Percentiles rank a stretch among this genome's conserved stretches.
Evolutionary conservation across 768 basidiomycete genomes (phyloP).

Genomic region (Epithele typhae): DNA sequence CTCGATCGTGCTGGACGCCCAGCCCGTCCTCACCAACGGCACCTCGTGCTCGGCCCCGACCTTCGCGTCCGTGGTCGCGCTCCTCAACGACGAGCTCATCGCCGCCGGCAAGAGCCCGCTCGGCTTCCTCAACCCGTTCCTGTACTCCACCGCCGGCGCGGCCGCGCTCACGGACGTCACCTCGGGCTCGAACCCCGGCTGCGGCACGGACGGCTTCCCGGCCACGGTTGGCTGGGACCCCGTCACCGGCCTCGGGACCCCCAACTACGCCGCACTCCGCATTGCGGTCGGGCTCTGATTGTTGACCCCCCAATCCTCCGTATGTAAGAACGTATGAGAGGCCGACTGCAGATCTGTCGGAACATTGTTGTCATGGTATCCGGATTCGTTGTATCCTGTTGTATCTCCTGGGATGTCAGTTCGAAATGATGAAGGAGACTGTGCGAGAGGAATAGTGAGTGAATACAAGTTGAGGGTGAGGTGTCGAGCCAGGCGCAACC

Average conservation of each 20-base stretch:
- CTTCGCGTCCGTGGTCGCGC: constrained; percentile 29
- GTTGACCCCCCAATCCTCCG: too few species aligned
- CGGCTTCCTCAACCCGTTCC: constrained; percentile 33
- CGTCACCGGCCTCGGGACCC: constrained; percentile 57
- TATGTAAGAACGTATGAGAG: too few species aligned
- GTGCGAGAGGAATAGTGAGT: too few species aligned
- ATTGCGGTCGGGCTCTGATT: too few species aligned
- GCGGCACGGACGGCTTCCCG: constrained; percentile 28
- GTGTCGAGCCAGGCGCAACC: too few species aligned
- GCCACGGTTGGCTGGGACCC: constrained; percentile 25
- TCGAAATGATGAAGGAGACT: too few species aligned
- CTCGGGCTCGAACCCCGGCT: constrained; percentile 21
- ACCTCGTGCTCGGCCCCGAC: constrained; percentile 30
- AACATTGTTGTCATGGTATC: too few species aligned
- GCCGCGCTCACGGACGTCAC: constrained; percentile 30
- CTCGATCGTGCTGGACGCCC: constrained; percentile 20
- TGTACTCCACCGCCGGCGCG: constrained; percentile 23
- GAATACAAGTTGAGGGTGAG: too few species aligned
- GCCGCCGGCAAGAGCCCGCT: constrained; percentile 25
- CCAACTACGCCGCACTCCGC: too few species aligned
- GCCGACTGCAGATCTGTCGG: too few species aligned
- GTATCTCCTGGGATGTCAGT: too few species aligned
- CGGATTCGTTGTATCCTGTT: too few species aligned
- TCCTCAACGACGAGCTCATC: constrained; percentile 30
- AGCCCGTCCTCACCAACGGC: constrained; percentile 21